These are phyloP conservation scores for Phylloporus scabripes DNA, from an alignment of 768 basidiomycete species.

Conservation along the genomic window DNA sequence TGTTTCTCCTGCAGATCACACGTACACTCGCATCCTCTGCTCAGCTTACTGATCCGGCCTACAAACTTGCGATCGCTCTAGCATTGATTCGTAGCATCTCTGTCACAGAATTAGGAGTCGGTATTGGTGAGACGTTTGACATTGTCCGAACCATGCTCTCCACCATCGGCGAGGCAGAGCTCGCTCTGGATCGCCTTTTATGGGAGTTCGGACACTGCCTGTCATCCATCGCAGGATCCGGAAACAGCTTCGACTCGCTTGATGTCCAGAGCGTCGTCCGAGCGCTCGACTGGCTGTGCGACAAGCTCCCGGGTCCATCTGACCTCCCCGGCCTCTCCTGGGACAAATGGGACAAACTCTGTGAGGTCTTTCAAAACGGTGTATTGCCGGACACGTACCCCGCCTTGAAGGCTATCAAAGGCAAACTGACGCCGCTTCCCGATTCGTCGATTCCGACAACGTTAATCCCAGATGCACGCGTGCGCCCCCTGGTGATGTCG, in stretches of 20 bases:
- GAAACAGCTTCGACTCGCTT: constrained; percentile 24
- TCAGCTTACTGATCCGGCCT: constrained; percentile 19
- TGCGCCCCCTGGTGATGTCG: constrained; percentile 35
- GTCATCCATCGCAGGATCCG: constrained; percentile 25
- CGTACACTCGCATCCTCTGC: constrained; percentile 25
- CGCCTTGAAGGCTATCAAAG: constrained; percentile 31
- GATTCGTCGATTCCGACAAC: constrained; percentile 23
- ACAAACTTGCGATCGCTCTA: constrained; percentile 33
- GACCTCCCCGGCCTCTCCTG: constrained; percentile 45
- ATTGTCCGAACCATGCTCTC: constrained; percentile 22
- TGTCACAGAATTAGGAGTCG: constrained; percentile 17
- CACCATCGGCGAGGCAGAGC: constrained; percentile 21
- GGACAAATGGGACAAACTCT: constrained; percentile 44
- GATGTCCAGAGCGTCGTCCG: constrained; percentile 37
- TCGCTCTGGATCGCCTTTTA: constrained; percentile 23
- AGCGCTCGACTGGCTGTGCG: constrained; percentile 53
- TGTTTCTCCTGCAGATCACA: constrained; percentile 40
- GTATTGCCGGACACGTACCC: constrained; percentile 25
- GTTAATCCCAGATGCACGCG: constrained; percentile 31
- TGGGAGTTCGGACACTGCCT: constrained; percentile 37
- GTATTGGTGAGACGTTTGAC: constrained; percentile 23
- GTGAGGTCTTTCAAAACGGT: constrained; percentile 31
- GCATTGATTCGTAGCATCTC: constrained; percentile 28
- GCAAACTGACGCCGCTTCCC: constrained; percentile 27
- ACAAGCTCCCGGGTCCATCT: constrained; percentile 40